Evolutionary conservation across 306 rosid species (phyloP).

Genomic region (Macrotyloma uniflorum): DNA sequence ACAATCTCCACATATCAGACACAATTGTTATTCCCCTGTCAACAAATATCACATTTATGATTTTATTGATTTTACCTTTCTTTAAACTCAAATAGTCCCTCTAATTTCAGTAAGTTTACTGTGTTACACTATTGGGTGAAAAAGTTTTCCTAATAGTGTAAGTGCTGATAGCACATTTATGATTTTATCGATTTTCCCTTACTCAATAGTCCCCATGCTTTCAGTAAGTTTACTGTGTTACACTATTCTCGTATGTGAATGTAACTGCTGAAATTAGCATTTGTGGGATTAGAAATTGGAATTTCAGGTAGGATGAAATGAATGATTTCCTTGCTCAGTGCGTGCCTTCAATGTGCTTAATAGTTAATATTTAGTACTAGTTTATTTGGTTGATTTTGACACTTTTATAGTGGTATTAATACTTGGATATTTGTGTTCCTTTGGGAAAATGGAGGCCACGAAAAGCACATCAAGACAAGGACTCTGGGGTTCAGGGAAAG

Average conservation of each 20-base stretch:
- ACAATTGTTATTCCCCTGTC: background rate
- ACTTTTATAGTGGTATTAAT: background rate
- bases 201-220: background rate
- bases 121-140: background rate
- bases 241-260: background rate
- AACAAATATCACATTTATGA: background rate
- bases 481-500: background rate
- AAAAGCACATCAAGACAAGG: background rate
- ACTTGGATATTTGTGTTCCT: background rate
- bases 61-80: background rate
- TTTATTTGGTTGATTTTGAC: background rate
- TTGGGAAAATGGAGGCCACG: background rate
- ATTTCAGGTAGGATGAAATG: background rate
- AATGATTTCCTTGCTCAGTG: background rate
- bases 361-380: background rate
- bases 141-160: too few species aligned
- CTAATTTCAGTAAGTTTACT: background rate
- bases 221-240: background rate
- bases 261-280: conserved; percentile 7
- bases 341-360: background rate
- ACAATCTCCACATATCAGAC: background rate
- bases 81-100: background rate
- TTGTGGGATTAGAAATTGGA: background rate
- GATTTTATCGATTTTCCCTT: conserved; percentile 1
- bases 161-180: conserved; percentile 1